Evolutionary conservation across 768 basidiomycete genomes (phyloP).

Genomic region (Lactifluus subvellereus): DNA sequence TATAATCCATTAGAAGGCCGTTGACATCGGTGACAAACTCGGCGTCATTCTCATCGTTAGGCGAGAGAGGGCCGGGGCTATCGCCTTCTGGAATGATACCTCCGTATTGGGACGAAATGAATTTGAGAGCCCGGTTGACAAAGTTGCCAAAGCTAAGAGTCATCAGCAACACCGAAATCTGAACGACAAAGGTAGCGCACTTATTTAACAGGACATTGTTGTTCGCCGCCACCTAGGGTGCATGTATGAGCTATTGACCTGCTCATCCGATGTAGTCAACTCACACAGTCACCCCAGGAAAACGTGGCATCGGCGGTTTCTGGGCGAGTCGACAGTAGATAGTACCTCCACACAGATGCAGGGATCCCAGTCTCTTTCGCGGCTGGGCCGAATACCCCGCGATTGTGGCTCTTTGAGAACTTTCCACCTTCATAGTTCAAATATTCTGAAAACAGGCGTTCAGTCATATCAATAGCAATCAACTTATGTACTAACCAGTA

Average conservation of each 20-base stretch:
- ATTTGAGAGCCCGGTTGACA: slow-evolving; percentile 91
- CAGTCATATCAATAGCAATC: not conserved
- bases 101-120: slow-evolving; percentile 80
- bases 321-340: slow-evolving; percentile 85
- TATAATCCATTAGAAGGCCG: slow-evolving; percentile 68
- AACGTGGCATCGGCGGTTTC: slow-evolving; percentile 95
- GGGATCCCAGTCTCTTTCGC: slow-evolving; percentile 93
- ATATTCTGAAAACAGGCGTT: slow-evolving; percentile 55
- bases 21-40: slow-evolving; percentile 82
- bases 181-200: slow-evolving; percentile 33
- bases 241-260: not conserved
- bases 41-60: slow-evolving; percentile 58
- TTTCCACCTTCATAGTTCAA: slow-evolving; percentile 98
- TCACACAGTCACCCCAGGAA: slow-evolving; percentile 90
- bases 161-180: not conserved
- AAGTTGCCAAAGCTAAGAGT: slow-evolving; percentile 85
- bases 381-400: slow-evolving; percentile 94
- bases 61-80: slow-evolving; percentile 59
- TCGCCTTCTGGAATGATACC: slow-evolving; percentile 79
- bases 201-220: slow-evolving; percentile 94
- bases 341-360: slow-evolving; percentile 94
- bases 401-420: slow-evolving; percentile 95
- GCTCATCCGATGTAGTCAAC: slow-evolving; percentile 27
- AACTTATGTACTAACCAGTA: slow-evolving; percentile 57
- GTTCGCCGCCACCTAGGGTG: slow-evolving; percentile 71